Conservation (phyloP, 1,284 basidiomycete genomes). For the Fistulinella cinereoalba region DNA sequence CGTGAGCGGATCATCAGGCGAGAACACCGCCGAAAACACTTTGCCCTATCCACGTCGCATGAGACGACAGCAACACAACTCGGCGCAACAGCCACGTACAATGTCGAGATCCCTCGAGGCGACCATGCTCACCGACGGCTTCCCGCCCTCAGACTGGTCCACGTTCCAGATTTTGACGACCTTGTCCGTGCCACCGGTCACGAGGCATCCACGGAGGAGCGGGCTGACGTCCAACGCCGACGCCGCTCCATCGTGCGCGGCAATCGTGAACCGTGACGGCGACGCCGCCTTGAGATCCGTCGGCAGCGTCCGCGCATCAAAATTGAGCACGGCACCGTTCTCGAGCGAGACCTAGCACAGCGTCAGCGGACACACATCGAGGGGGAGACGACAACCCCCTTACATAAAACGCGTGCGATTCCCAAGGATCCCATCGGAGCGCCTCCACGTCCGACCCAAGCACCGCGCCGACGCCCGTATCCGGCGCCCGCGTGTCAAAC, state of each 20-base stretch:
- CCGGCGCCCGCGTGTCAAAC: slow-evolving; percentile 88
- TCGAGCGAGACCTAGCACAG: slow-evolving; percentile 80
- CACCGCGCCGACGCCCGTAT: slow-evolving; percentile 72
- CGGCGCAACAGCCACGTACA: slow-evolving; percentile 49
- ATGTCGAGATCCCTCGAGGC: slow-evolving; percentile 91
- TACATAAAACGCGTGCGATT: slow-evolving; percentile 84
- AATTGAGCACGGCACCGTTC: slow-evolving; percentile 89
- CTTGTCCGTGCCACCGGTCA: slow-evolving; percentile 93
- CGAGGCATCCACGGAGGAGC: slow-evolving; percentile 87
- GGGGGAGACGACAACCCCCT: slow-evolving; percentile 31
- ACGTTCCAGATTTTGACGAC: slow-evolving; percentile 95
- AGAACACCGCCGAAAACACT: slow-evolving; percentile 89
- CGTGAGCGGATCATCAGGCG: slow-evolving; percentile 92
- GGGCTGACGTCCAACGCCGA: slow-evolving; percentile 91
- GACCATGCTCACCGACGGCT: slow-evolving; percentile 83
- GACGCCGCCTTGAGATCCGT: slow-evolving; percentile 59
- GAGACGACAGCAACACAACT: not conserved
- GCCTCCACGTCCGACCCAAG: slow-evolving; percentile 93
- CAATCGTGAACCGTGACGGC: slow-evolving; percentile 81
- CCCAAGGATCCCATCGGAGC: slow-evolving; percentile 95
- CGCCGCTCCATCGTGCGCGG: slow-evolving; percentile 94
- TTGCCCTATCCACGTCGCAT: slow-evolving; percentile 65
- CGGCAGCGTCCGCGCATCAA: slow-evolving; percentile 83
- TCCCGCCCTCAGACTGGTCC: slow-evolving; percentile 61
- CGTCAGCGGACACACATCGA: slow-evolving; percentile 1